A percentile compares a stretch with the other conserved stretches of the same genome.
Conservation (phyloP, 331 rosid genomes). For the Prunus yedoensis region DNA sequence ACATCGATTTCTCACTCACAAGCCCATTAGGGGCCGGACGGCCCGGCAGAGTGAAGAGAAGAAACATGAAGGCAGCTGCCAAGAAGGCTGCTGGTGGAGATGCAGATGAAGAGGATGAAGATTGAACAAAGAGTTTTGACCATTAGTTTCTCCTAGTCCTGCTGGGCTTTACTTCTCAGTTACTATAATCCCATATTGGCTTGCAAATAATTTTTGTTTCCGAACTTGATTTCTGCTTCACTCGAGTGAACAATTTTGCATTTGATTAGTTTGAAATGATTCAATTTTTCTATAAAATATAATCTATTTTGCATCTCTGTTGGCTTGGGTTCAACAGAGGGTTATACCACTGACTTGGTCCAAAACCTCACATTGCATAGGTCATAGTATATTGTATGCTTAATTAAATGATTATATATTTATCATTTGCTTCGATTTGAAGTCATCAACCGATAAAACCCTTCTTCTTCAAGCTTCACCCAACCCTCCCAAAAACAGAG, state of each 20-base stretch:
- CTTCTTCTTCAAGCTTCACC: neutral
- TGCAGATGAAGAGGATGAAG: slow-evolving; percentile 73
- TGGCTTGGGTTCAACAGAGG: too few relatives aligned
- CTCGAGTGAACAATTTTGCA: neutral
- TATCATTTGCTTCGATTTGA: neutral
- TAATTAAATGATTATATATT: neutral
- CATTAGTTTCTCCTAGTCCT: neutral
- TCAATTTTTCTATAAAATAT: neutral
- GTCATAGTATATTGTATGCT: too few relatives aligned
- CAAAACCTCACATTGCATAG: too few relatives aligned
- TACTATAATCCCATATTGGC: neutral
- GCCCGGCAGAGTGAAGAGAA: slow-evolving; percentile 72
- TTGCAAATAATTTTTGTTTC: neutral
- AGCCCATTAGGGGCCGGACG: slow-evolving; percentile 79
- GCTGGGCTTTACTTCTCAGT: neutral
- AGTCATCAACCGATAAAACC: neutral
- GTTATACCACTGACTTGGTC: too few relatives aligned
- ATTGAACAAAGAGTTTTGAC: slow-evolving; percentile 27
- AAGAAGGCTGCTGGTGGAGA: slow-evolving; percentile 79
- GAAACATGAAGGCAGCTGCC: slow-evolving; percentile 57
- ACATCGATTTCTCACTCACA: slow-evolving; percentile 69
- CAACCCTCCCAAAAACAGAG: neutral
- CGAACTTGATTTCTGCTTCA: neutral
- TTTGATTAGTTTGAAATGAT: neutral
- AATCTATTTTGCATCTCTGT: too few relatives aligned